Conservation (phyloP, 345 rosid genomes). For the Syzygium grande region DNA sequence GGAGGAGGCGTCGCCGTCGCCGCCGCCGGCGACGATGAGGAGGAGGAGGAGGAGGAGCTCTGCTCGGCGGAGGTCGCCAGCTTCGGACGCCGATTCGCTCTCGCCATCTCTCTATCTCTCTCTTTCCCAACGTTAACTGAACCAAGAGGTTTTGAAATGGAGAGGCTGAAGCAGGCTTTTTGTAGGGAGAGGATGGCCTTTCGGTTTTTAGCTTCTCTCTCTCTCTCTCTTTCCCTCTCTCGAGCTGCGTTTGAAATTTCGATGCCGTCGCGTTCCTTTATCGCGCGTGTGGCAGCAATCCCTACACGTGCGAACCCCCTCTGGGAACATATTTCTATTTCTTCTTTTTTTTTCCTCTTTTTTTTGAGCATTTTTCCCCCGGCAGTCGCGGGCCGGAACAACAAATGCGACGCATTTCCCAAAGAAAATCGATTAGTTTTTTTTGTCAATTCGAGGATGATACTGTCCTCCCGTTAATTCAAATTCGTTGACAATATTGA, state of each 20-base stretch:
- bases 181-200: neutral
- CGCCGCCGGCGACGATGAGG: slow-evolving; percentile 19
- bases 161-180: neutral
- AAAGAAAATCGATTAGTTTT: too few species aligned
- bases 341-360: too few species aligned
- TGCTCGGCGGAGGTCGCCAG: slow-evolving; percentile 19
- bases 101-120: slow-evolving; percentile 29
- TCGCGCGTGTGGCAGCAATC: neutral
- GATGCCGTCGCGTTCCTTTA: neutral
- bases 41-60: slow-evolving; percentile 2
- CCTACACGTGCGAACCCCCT: neutral
- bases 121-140: neutral
- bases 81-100: slow-evolving; percentile 54
- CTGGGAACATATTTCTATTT: too few species aligned
- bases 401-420: too few species aligned
- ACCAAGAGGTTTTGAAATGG: slow-evolving; percentile 4
- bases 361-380: too few species aligned
- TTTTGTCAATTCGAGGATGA: too few species aligned
- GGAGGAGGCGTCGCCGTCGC: slow-evolving; percentile 10
- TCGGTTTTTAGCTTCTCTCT: neutral
- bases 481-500: too few species aligned
- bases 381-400: too few species aligned
- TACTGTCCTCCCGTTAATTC: too few species aligned
- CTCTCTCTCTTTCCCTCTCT: neutral
- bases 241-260: neutral